These are phyloP conservation scores for Pyrrhoderma lamaoense DNA, from an alignment of 1,284 basidiomycete species.

Conservation along the genomic window DNA sequence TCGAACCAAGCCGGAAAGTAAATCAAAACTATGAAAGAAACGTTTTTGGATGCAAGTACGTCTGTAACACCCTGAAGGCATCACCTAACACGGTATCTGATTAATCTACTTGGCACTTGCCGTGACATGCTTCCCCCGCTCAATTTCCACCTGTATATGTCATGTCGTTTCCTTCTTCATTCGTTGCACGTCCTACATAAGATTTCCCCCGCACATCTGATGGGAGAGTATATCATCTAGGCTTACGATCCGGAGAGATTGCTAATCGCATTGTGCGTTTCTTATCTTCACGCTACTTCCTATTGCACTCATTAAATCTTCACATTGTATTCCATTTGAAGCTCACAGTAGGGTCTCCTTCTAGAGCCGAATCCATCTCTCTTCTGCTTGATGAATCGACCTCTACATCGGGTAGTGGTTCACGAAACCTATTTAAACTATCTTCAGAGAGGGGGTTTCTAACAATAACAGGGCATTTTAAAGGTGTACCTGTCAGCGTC, in stretches of 20 bases:
- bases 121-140: no score
- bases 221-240: conserved; percentile 72
- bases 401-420: conserved; percentile 28
- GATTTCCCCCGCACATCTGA: conserved; percentile 70
- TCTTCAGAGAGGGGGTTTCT: conserved; percentile 72
- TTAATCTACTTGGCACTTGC: no score
- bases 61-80: conserved; percentile 20
- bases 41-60: conserved; percentile 54
- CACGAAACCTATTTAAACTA: conserved; percentile 43
- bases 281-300: conserved; percentile 3
- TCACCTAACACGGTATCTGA: conserved; percentile 9
- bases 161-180: no score
- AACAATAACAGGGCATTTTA: conserved; percentile 73
- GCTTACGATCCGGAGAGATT: conserved; percentile 64
- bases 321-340: conserved; percentile 24
- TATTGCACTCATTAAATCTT: conserved; percentile 1
- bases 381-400: conserved; percentile 44
- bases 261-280: conserved; percentile 69
- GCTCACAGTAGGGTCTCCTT: conserved; percentile 73
- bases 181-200: no score
- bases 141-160: no score
- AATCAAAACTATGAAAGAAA: conserved; percentile 52
- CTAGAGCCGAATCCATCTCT: conserved; percentile 58
- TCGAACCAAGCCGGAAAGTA: no score
- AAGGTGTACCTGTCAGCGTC: conserved; percentile 61